Evolutionary conservation across 192 early-diverging fungal species (phyloP).

Genomic region (Backusella westeae): DNA sequence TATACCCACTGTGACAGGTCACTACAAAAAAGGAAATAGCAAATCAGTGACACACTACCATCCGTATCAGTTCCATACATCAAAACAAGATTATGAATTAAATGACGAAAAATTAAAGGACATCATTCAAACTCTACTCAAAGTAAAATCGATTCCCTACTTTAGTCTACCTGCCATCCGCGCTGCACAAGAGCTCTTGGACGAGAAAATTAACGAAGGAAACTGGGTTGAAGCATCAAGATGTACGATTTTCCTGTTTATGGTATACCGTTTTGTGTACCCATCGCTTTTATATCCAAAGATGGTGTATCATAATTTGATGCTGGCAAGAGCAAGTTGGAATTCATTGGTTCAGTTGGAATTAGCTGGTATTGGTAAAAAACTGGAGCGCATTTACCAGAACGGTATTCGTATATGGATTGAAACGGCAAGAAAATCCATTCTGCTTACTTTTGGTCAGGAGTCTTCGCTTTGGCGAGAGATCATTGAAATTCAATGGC

Average conservation of each 20-base stretch:
- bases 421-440: conserved; percentile 9
- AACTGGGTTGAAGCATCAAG: conserved; percentile 26
- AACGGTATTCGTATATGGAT: conserved; percentile 25
- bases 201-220: conserved; percentile 7
- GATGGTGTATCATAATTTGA: conserved; percentile 10
- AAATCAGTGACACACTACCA: neutral
- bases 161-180: neutral
- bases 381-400: conserved; percentile 19
- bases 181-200: neutral
- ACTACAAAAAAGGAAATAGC: neutral
- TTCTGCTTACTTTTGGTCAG: conserved; percentile 21
- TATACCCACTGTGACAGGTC: neutral
- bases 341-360: conserved; percentile 31
- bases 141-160: neutral
- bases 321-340: conserved; percentile 27
- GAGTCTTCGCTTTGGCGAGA: conserved; percentile 23
- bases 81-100: neutral
- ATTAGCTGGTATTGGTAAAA: conserved; percentile 26
- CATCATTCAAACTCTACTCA: neutral
- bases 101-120: neutral
- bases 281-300: conserved; percentile 19
- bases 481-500: conserved; percentile 31
- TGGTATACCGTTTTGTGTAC: conserved; percentile 25
- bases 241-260: conserved; percentile 13
- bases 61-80: neutral